Evolutionary conservation across 805 yeast species (phyloP).

Genomic region (Barnettozyma siamensis): DNA sequence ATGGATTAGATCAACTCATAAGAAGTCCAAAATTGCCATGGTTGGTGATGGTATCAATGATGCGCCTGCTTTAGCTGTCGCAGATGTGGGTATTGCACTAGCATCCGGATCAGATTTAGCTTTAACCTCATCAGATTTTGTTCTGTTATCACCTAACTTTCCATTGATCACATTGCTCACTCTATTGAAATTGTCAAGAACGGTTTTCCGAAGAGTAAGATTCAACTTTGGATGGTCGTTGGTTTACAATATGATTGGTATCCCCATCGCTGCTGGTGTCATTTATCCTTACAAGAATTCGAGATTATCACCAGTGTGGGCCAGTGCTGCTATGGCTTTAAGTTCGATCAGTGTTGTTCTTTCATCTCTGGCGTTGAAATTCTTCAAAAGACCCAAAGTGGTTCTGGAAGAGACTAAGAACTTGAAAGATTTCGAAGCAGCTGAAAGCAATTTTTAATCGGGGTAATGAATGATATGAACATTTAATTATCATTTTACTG

Average conservation of each 20-base stretch:
- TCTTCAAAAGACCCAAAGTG: conserved; percentile 36
- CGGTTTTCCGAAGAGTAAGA: conserved; percentile 46
- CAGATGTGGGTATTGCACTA: conserved; percentile 74
- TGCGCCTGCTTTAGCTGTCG: conserved; percentile 71
- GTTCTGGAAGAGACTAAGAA: conserved; percentile 10
- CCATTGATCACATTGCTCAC: conserved; percentile 50
- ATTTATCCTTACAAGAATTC: conserved; percentile 50
- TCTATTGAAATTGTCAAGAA: conserved; percentile 44
- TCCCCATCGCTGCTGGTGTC: conserved; percentile 65
- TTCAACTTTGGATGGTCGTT: conserved; percentile 59
- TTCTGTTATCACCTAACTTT: conserved; percentile 47
- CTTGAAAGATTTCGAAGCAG: conserved; percentile 10
- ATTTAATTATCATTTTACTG: too few species aligned
- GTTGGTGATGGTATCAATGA: conserved; percentile 83
- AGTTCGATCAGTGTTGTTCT: conserved; percentile 53
- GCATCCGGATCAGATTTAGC: conserved; percentile 77
- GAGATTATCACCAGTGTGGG: conserved; percentile 59
- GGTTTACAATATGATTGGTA: conserved; percentile 48
- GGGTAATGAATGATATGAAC: too few species aligned
- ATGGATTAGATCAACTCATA: conserved; percentile 43
- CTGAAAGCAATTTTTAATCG: conserved; percentile 4
- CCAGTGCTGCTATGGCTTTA: conserved; percentile 61
- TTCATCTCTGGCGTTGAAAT: conserved; percentile 47
- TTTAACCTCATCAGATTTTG: conserved; percentile 67
- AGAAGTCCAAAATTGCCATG: conserved; percentile 46